Base-by-base conservation (phyloP, 1,284 basidiomycete genomes). In the Anthracocystis walkeri region DNA sequence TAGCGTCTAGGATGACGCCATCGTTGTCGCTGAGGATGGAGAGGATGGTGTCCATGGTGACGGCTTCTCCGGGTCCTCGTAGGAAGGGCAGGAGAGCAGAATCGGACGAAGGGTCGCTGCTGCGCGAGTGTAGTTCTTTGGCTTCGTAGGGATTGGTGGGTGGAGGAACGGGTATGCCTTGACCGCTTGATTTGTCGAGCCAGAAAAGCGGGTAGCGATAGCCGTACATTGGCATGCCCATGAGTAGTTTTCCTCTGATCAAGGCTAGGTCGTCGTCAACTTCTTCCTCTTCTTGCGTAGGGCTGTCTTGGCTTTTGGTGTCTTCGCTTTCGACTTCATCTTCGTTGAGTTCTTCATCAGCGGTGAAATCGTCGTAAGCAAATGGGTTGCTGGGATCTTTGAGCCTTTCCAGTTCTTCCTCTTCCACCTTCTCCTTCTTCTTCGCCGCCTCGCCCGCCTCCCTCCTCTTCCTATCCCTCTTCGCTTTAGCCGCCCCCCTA, bases 191-290 rank as follows among this genome's bases (percentile, higher is more conserved):
- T 7, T 50, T 52, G 44, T 72, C 62, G 62, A 76, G 51, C 53
- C 58, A 72, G 41, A 76, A 72, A 5, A 76, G 7, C 2, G 74
- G 74, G 25, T 76, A 76, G 20, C 58, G 65, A 20, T 76, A 76
- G n/a, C 52, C 65, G 35, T 76, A 76, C 65, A 76, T 65, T 0
- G 74, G 74, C 46, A 76, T 55, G 3, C 74, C 74, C 65, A 76
- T 72, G 42, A 76, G 55, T 3, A 72, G 54, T 45, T 76, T 67
- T 0, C 58, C 62, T n/a, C 62, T 4, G 18, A 68, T 61, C 23
- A 46, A 7, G 5, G 35, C 45, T 7, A 65, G 29, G 1, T 60
- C 52, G 21, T 58, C 65, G 25, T 44, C 25, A 5, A 29, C 29
- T 35, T 53, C 46, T 29, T 41, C 52, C 33, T 12, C 29, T 35